phyloP scores from a whole-genome alignment of 1,284 basidiomycete genomes.

The Trametes pubescens region DNA sequence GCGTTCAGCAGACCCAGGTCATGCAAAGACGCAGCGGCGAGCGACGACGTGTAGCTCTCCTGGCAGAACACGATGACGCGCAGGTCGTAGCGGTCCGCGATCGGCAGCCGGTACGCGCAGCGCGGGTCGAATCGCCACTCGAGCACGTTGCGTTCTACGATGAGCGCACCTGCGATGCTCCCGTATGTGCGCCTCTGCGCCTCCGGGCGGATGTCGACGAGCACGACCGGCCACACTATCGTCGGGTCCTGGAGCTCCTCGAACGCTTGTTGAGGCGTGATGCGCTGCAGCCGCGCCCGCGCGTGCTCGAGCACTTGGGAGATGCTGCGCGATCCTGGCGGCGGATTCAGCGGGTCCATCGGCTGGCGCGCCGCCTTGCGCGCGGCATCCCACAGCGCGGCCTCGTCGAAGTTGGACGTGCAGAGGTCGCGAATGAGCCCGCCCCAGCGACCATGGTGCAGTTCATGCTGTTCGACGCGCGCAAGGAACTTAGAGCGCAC shows the following conservation, averaged over 20 bases:
- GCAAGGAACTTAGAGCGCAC: constrained; percentile 69
- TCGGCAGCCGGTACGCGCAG: constrained; percentile 55
- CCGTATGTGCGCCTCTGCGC: constrained; percentile 64
- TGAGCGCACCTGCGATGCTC: constrained; percentile 64
- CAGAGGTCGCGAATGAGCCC: constrained; percentile 61
- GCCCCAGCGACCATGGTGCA: constrained; percentile 50
- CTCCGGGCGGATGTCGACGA: constrained; percentile 78
- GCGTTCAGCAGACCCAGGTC: constrained; percentile 73
- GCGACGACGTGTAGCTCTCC: constrained; percentile 72
- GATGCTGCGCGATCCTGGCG: constrained; percentile 66
- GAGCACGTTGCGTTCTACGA: constrained; percentile 75
- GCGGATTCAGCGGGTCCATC: constrained; percentile 67
- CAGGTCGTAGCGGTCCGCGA: constrained; percentile 76
- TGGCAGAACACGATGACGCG: constrained; percentile 75
- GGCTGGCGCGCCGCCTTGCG: constrained; percentile 63
- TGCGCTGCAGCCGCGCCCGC: constrained; percentile 66
- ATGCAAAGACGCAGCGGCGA: constrained; percentile 72
- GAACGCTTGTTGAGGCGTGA: constrained; percentile 67
- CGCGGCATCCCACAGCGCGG: constrained; percentile 70
- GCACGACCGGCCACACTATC: constrained; percentile 64
- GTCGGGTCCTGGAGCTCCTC: constrained; percentile 61
- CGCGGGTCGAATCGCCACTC: constrained; percentile 81
- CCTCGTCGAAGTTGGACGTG: constrained; percentile 61
- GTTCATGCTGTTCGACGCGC: constrained; percentile 48
- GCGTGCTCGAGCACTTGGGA: constrained; percentile 61